Percentiles rank a stretch among this genome's conserved stretches.
Evolutionary conservation across 345 rosid species (phyloP).

Genomic region (Cardiospermum halicacabum): DNA sequence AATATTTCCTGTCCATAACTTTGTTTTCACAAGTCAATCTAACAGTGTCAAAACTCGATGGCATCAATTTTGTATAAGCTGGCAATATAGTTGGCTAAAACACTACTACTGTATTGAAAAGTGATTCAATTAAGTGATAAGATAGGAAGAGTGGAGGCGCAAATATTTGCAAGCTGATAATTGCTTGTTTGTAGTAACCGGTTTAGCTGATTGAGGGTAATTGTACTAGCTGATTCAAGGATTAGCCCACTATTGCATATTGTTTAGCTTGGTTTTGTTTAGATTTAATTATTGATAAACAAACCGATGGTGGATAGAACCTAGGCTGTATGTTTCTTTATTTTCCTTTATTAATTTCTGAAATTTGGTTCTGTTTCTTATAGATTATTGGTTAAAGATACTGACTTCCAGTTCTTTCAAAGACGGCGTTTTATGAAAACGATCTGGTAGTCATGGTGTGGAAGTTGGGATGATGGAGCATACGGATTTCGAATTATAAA

Average conservation of each 20-base stretch:
- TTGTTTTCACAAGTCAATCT: neutral
- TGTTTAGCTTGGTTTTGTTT: neutral
- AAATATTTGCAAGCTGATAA: neutral
- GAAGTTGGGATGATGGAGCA: neutral
- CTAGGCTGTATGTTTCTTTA: neutral
- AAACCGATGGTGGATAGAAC: neutral
- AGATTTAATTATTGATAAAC: neutral
- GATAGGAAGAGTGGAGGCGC: neutral
- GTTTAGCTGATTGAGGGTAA: neutral
- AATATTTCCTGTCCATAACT: neutral
- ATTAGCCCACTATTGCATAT: neutral
- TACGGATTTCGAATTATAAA: neutral
- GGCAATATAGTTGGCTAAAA: neutral
- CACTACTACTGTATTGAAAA: neutral
- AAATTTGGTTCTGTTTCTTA: neutral
- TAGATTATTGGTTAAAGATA: neutral
- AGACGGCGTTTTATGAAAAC: neutral
- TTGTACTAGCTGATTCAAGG: neutral
- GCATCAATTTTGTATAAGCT: neutral
- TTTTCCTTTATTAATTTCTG: neutral
- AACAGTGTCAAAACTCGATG: neutral
- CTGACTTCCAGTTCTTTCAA: neutral
- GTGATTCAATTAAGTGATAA: neutral
- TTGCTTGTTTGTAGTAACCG: neutral
- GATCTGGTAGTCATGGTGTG: neutral